These are phyloP conservation scores for Venturia effusa DNA, from an alignment of 2,329 filamentous ascomycete genomes.

Conservation along the genomic window DNA sequence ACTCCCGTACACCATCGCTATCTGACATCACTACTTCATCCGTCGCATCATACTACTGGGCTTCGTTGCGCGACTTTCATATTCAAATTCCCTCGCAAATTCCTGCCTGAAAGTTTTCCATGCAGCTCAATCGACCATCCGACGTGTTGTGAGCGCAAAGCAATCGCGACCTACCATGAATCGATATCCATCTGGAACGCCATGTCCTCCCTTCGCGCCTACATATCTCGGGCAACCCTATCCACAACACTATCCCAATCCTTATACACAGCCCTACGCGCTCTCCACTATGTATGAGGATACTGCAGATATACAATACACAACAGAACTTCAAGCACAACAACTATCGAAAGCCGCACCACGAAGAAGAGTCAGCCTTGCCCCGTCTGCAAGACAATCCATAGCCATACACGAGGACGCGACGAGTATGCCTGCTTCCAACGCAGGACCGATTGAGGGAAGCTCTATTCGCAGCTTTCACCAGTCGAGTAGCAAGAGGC, in stretches of 20 bases:
- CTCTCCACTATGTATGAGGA: constrained; percentile 9
- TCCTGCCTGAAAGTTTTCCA: neutral
- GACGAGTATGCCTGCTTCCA: neutral
- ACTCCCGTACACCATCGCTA: neutral
- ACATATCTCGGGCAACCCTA: neutral
- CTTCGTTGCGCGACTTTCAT: neutral
- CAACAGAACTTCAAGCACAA: constrained; percentile 23
- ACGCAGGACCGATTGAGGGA: neutral
- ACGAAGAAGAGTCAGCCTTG: constrained; percentile 21
- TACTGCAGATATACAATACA: constrained; percentile 23
- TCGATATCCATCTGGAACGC: constrained; percentile 10
- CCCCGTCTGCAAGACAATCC: constrained; percentile 9
- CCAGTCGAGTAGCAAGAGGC: neutral
- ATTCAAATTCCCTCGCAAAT: neutral
- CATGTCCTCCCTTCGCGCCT: constrained; percentile 8
- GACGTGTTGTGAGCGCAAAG: neutral
- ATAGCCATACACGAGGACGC: constrained; percentile 10
- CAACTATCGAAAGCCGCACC: constrained; percentile 22
- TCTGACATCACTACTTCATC: too few species aligned
- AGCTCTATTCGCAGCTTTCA: neutral
- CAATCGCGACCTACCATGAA: constrained; percentile 2
- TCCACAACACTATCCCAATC: constrained; percentile 1
- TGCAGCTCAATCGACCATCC: neutral
- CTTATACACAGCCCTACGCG: constrained; percentile 6
- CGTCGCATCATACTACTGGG: neutral